phyloP scores from a whole-genome alignment of 352 stramenopile species.

The Phytopythium chamaehyphon region DNA sequence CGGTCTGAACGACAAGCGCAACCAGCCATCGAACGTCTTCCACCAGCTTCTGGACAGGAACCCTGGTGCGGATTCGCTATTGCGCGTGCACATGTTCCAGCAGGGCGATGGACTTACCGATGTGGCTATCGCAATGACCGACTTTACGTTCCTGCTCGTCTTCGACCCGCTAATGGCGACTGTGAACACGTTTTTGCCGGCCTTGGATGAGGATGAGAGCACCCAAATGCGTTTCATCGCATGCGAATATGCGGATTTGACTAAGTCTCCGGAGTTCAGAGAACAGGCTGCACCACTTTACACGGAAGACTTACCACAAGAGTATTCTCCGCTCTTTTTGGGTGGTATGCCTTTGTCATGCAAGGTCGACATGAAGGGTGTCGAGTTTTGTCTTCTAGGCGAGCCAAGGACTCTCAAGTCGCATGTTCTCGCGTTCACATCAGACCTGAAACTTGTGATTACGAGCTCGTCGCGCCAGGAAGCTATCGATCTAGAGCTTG shows the following conservation, averaged over 20 bases:
- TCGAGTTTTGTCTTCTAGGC: slow-evolving; percentile 77
- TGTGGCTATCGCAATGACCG: slow-evolving; percentile 41
- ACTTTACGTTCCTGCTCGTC: slow-evolving; percentile 70
- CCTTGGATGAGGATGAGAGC: slow-evolving; percentile 60
- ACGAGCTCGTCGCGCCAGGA: slow-evolving; percentile 61
- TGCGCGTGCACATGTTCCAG: slow-evolving; percentile 46
- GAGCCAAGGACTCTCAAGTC: slow-evolving; percentile 67
- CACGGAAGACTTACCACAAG: slow-evolving; percentile 48
- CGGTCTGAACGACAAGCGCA: slow-evolving; percentile 64
- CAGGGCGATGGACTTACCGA: slow-evolving; percentile 51
- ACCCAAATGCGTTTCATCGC: slow-evolving; percentile 71
- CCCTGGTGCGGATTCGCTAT: slow-evolving; percentile 45
- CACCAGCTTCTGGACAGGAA: slow-evolving; percentile 74
- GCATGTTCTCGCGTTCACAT: slow-evolving; percentile 79
- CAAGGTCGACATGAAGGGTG: slow-evolving; percentile 47
- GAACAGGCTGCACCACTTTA: slow-evolving; percentile 45
- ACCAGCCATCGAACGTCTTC: slow-evolving; percentile 66
- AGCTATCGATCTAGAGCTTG: slow-evolving; percentile 65
- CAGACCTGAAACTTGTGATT: slow-evolving; percentile 61
- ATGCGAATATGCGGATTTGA: slow-evolving; percentile 32
- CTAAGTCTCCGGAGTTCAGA: slow-evolving; percentile 53
- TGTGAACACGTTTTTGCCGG: slow-evolving; percentile 55
- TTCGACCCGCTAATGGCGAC: slow-evolving; percentile 68
- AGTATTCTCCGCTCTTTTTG: slow-evolving; percentile 71
- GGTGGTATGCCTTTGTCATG: slow-evolving; percentile 45